Evolutionary conservation across 768 basidiomycete species (phyloP), one percentile per base, ranked within the genome.

Genomic region (Leccinellum rugosiceps): DNA sequence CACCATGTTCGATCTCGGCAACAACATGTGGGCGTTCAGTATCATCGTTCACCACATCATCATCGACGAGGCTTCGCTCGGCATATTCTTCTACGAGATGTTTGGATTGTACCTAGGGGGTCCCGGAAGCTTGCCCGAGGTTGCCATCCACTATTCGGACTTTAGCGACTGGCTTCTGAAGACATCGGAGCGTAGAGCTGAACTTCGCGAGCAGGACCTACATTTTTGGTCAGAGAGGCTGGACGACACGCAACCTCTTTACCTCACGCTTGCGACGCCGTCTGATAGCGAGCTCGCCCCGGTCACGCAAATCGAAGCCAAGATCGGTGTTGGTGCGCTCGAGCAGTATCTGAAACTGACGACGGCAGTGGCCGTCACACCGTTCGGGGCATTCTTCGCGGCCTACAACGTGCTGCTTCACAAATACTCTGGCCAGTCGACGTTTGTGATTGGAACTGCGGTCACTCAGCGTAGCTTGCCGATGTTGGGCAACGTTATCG

Each of bases 21-120:
- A 28, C 9, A 56, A 57, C 13, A 3, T 50, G 31, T 71, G 70
- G 64, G 71, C 63, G 2, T 72, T 72, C 59, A 72, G 61, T 46
- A 57, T 71, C 2, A 57, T 69, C n/a, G 62, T 70, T 50, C 69
- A 71, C 35, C 69, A 71, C 50, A 71, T 72, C 49, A 68, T 72
- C 13, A 70, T 63, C 2, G 69, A 72, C 34, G 69, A 72, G 46
- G 58, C 68, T 21, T 71, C 69, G 1, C 60, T 71, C 0, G 69
- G 63, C 3, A 44, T 71, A 15, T 71, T 70, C 63, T 70, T 70
- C 58, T 65, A 64, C 53, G 69, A 71, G 32, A 55, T 68, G 52
- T 71, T 69, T 61, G 58, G 59, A 26, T 7, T 67, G 28, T 71
- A 71, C 55, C 41, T 68, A 52, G 58, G 67, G 8, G 69, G 69